phyloP scores from a whole-genome alignment of 78 protist genomes.

The Isochrysis galbana region DNA sequence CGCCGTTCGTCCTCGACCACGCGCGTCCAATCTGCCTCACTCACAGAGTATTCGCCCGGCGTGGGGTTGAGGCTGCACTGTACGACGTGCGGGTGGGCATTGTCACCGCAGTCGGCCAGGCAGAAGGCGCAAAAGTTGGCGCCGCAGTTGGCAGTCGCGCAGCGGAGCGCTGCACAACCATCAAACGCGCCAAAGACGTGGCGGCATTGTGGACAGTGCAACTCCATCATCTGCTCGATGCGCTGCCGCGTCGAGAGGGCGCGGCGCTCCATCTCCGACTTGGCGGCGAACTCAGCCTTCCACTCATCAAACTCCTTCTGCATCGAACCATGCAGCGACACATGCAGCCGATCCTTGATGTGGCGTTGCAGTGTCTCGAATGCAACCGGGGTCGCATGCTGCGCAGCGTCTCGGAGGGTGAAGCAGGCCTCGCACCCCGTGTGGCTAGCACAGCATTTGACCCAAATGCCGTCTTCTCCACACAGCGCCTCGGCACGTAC shows the following conservation, averaged over 20 bases:
- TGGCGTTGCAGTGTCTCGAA: neutral
- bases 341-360: neutral
- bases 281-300: neutral
- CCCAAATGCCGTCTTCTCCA: neutral
- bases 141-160: neutral
- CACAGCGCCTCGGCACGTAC: neutral
- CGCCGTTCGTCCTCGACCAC: slow-evolving; percentile 13
- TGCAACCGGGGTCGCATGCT: neutral
- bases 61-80: neutral
- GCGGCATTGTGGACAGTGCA: slow-evolving; percentile 27
- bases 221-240: neutral
- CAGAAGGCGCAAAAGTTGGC: slow-evolving; percentile 36
- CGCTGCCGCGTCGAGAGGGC: neutral
- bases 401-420: neutral
- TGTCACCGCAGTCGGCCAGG: slow-evolving; percentile 37
- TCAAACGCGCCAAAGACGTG: neutral
- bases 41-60: neutral
- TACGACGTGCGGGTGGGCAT: slow-evolving; percentile 40
- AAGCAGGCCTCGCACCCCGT: neutral
- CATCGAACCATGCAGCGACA: neutral
- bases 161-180: slow-evolving; percentile 35
- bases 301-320: slow-evolving; percentile 11
- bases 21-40: slow-evolving; percentile 17
- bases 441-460: neutral
- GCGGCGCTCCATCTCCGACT: slow-evolving; percentile 15